Evolutionary conservation across 2,329 filamentous ascomycete genomes (phyloP).

Genomic region (Trichoderma sp.): DNA sequence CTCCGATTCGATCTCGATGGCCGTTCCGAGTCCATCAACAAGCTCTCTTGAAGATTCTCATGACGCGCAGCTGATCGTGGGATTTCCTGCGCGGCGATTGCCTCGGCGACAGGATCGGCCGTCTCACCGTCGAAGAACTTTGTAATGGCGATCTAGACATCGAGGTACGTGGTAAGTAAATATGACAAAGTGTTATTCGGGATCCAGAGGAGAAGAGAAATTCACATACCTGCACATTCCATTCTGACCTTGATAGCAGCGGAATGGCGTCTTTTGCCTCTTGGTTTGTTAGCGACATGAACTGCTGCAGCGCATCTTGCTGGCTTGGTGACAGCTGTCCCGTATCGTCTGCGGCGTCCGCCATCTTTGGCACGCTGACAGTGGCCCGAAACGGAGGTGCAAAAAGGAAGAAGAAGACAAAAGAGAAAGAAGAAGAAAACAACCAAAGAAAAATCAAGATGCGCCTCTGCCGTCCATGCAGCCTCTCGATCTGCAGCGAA

Average conservation of each 20-base stretch:
- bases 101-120: slow-evolving; percentile 78
- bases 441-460: background rate
- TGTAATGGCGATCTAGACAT: slow-evolving; percentile 80
- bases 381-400: background rate
- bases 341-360: slow-evolving; percentile 54
- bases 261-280: slow-evolving; percentile 75
- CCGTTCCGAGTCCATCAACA: slow-evolving; percentile 41
- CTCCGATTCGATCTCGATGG: slow-evolving; percentile 35
- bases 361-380: slow-evolving; percentile 36
- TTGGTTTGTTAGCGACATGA: slow-evolving; percentile 85
- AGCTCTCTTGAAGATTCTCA: slow-evolving; percentile 72
- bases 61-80: slow-evolving; percentile 67
- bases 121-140: slow-evolving; percentile 98
- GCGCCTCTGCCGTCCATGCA: background rate
- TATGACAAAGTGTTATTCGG: no score
- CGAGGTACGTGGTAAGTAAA: background rate
- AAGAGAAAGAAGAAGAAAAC: background rate
- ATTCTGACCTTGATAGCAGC: slow-evolving; percentile 82
- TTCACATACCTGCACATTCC: slow-evolving; percentile 83
- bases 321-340: slow-evolving; percentile 75
- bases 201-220: background rate
- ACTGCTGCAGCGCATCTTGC: slow-evolving; percentile 84
- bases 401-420: background rate
- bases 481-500: background rate
- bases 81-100: slow-evolving; percentile 65